These are phyloP conservation scores for Maudiozyma saulgeensis DNA, from an alignment of 805 yeast species.

Conservation along the genomic window DNA sequence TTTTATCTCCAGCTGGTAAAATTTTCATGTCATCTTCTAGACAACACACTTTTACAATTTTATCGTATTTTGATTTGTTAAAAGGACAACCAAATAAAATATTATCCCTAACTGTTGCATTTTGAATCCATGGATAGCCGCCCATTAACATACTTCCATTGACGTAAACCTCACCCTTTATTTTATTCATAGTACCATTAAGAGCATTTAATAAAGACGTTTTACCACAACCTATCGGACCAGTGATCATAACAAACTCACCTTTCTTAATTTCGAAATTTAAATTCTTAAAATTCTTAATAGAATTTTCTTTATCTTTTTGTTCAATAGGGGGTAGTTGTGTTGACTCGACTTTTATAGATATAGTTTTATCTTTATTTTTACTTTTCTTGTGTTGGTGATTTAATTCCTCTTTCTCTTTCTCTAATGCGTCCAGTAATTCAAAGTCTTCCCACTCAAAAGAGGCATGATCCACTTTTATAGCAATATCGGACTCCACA, in stretches of 20 bases:
- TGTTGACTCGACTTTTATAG: background rate
- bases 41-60: slow-evolving; percentile 56
- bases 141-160: slow-evolving; percentile 46
- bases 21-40: slow-evolving; percentile 53
- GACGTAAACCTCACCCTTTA: slow-evolving; percentile 41
- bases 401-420: slow-evolving; percentile 18
- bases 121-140: slow-evolving; percentile 79
- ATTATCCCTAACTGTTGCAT: slow-evolving; percentile 67
- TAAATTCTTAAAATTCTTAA: slow-evolving; percentile 39
- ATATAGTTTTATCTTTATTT: background rate
- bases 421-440: slow-evolving; percentile 24
- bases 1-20: slow-evolving; percentile 64
- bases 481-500: slow-evolving; percentile 28
- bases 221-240: slow-evolving; percentile 80
- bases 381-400: slow-evolving; percentile 10
- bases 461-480: slow-evolving; percentile 42
- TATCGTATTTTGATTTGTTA: slow-evolving; percentile 42
- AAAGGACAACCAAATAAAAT: slow-evolving; percentile 56
- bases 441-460: slow-evolving; percentile 60
- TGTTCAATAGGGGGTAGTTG: background rate
- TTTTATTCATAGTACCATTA: slow-evolving; percentile 58
- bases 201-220: slow-evolving; percentile 62
- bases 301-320: slow-evolving; percentile 10
- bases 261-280: slow-evolving; percentile 47
- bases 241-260: slow-evolving; percentile 53